phyloP scores from a whole-genome alignment of 345 rosid species.

The Eucalyptus cloeziana region DNA sequence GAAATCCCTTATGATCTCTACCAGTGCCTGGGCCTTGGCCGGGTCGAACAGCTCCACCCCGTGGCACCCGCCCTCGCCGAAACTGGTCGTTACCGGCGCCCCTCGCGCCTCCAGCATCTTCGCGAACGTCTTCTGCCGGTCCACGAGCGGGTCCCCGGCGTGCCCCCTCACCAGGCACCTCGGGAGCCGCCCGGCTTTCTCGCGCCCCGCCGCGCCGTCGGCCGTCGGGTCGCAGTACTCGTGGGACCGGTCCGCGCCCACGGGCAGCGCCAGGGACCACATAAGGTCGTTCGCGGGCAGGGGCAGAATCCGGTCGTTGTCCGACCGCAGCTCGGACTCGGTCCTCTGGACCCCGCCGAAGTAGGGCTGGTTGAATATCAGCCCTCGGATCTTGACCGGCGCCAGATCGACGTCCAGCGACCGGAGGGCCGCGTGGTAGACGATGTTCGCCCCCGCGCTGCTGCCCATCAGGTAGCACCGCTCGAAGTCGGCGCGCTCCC shows the following conservation, averaged over 20 bases:
- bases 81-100: constrained; percentile 34
- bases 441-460: constrained; percentile 71
- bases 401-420: constrained; percentile 23
- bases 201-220: constrained; percentile 3
- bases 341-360: constrained; percentile 56
- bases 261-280: constrained; percentile 63
- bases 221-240: constrained; percentile 52
- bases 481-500: constrained; percentile 41
- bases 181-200: constrained; percentile 41
- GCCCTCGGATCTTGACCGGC: constrained; percentile 50
- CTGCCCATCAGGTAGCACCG: constrained; percentile 55
- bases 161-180: constrained; percentile 32
- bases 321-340: constrained; percentile 36
- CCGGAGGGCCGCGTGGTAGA: constrained; percentile 50
- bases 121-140: constrained; percentile 53
- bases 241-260: constrained; percentile 63
- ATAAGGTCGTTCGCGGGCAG: constrained; percentile 34
- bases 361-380: constrained; percentile 53
- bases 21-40: constrained; percentile 20
- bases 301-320: constrained; percentile 45
- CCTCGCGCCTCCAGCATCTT: constrained; percentile 39
- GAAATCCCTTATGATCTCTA: constrained; percentile 17
- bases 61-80: constrained; percentile 52
- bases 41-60: constrained; percentile 54
- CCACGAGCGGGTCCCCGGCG: constrained; percentile 69